phyloP scores from a whole-genome alignment of 768 basidiomycete genomes.

The Xerocomellus amylosporus region DNA sequence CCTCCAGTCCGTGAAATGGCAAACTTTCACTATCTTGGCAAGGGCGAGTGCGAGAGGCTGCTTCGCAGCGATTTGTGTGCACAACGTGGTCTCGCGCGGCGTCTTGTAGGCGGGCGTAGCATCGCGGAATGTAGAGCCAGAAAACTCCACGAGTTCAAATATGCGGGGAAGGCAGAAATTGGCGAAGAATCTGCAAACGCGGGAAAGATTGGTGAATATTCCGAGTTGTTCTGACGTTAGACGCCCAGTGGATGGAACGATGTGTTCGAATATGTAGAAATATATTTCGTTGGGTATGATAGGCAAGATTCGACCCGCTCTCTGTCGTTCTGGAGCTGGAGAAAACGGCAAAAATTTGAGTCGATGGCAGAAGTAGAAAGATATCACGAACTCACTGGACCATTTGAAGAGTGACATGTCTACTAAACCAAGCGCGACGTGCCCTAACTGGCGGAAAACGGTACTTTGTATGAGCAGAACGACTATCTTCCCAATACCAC shows the following conservation, averaged over 20 bases:
- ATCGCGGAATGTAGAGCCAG: conserved; percentile 17
- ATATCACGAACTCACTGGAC: neutral
- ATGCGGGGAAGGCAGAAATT: conserved; percentile 39
- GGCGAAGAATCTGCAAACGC: conserved; percentile 45
- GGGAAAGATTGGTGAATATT: conserved; percentile 30
- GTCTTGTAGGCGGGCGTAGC: neutral
- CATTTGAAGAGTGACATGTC: conserved; percentile 1
- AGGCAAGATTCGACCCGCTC: conserved; percentile 11
- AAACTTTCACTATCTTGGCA: conserved; percentile 29
- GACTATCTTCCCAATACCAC: no score
- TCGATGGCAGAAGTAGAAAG: neutral
- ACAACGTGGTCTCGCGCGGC: conserved; percentile 18
- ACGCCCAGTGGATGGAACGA: conserved; percentile 22
- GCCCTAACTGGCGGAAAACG: no score
- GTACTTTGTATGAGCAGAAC: no score
- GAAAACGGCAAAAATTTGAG: neutral
- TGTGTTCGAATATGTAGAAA: conserved; percentile 37
- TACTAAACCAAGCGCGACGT: no score
- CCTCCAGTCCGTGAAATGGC: conserved; percentile 10
- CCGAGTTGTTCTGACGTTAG: conserved; percentile 8
- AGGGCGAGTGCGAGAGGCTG: conserved; percentile 30
- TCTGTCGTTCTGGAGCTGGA: conserved; percentile 29
- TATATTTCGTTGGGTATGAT: conserved; percentile 46
- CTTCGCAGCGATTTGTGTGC: conserved; percentile 25
- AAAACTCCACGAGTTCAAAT: conserved; percentile 33